Evolutionary conservation across 23 red algal species (phyloP), one percentile per base, ranked within the genome.

Genomic region (Gracilaria caudata): DNA sequence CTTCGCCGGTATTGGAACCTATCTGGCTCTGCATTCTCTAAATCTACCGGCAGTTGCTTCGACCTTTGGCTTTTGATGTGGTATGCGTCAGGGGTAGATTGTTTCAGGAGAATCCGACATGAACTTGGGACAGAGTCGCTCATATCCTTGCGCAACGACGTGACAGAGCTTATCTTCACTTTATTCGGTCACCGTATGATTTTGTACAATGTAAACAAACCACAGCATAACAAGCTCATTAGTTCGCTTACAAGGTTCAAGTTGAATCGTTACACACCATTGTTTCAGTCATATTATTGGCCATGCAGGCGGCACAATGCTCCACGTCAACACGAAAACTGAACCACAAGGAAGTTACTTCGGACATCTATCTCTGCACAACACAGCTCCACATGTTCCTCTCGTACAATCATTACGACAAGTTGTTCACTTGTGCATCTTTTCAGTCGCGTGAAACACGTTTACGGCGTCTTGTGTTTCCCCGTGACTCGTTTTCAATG

Each of bases 1-100:
- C 78, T 78, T 71, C 24, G 94, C 86, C 6, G 94, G 94, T 34
- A 91, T 96, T 36, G 86, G 60, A 36, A 90, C 88, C 6, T 96
- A 91, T 64, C 38, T 91, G 0, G 86, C 83, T 21, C 34, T 96
- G 21, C 77, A 91, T 16, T 85, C 79, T 7, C 36, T 92, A 1
- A 78, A 92, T 40, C 47, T 92, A 51, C 89, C 89, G 1, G 71
- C 54, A 68, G 45, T 92, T 61, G 79, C 85, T 13, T 43, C 85
- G 9, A 55, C 85, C 4, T 55, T 89, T 11, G 89, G 79, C 4
- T 75, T 75, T n/a, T 75, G 70, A 75, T 2, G 20, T 33, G 14
- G 2, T 33, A 35, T 7, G 14, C 36, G 30, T 33, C 5, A 30
- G 9, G 61, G 6, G 25, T 10, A 36, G 61, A 16, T 36, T 13